phyloP scores from a whole-genome alignment of 495 filamentous ascomycete genomes.

The Talaromyces stipitatus region DNA sequence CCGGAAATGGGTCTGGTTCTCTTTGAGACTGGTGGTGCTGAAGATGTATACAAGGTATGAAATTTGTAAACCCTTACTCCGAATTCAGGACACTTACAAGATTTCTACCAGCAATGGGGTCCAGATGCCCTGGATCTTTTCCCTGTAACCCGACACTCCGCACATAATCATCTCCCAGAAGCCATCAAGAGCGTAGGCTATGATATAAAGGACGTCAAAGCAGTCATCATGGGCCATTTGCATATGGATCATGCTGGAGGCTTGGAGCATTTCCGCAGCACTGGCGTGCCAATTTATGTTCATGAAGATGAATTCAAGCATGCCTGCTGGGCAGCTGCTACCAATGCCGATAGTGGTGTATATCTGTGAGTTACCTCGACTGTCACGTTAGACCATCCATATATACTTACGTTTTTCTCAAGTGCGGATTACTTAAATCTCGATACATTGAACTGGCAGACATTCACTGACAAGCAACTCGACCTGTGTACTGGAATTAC shows the following conservation, averaged over 20 bases:
- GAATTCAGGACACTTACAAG: background rate
- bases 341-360: conserved; percentile 34
- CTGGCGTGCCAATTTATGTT: conserved; percentile 43
- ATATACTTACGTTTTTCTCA: background rate
- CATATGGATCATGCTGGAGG: conserved; percentile 50
- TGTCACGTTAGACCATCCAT: background rate
- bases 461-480: conserved; percentile 26
- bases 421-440: conserved; percentile 26
- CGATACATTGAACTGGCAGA: conserved; percentile 19
- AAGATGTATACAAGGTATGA: conserved; percentile 28
- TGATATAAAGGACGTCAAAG: conserved; percentile 44
- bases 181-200: conserved; percentile 41
- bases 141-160: conserved; percentile 32
- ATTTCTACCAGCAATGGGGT: conserved; percentile 24
- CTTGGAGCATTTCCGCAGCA: conserved; percentile 40
- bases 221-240: conserved; percentile 45
- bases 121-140: conserved; percentile 35
- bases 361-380: conserved; percentile 19
- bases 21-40: conserved; percentile 43
- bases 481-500: conserved; percentile 30
- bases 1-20: conserved; percentile 39
- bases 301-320: conserved; percentile 44
- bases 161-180: conserved; percentile 31
- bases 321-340: conserved; percentile 39
- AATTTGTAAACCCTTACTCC: background rate